These are phyloP conservation scores for Thermochaetoides thermophila DNA, from an alignment of 495 filamentous ascomycete species.

Conservation along the genomic window DNA sequence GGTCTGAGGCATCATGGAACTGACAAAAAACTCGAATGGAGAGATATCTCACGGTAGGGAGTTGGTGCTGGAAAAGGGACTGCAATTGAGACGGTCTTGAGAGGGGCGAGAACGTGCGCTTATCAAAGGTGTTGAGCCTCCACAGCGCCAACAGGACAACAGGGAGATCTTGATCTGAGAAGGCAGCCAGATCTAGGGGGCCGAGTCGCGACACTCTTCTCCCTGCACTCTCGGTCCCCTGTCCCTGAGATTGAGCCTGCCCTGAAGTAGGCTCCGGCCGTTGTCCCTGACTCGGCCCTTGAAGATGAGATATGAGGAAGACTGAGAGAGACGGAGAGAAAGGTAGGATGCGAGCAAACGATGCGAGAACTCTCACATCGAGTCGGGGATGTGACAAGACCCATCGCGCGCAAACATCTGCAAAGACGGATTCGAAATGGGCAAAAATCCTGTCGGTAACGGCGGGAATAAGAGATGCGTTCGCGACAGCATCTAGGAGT, in stretches of 20 bases:
- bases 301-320: conserved; percentile 26
- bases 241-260: no score
- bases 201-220: conserved; percentile 2
- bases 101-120: conserved; percentile 43
- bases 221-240: neutral
- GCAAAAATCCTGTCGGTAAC: conserved; percentile 54
- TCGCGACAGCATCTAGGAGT: conserved; percentile 56
- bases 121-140: conserved; percentile 62
- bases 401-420: conserved; percentile 72
- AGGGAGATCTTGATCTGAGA: conserved; percentile 17
- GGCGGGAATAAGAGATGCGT: conserved; percentile 47
- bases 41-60: conserved; percentile 55
- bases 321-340: conserved; percentile 57
- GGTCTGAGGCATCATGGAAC: conserved; percentile 68
- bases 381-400: conserved; percentile 26
- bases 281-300: conserved; percentile 1
- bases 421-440: conserved; percentile 53
- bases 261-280: neutral
- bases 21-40: conserved; percentile 65
- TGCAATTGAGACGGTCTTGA: conserved; percentile 53
- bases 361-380: conserved; percentile 44
- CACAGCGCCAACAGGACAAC: conserved; percentile 52
- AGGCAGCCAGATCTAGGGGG: conserved; percentile 10
- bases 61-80: conserved; percentile 46
- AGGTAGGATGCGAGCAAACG: conserved; percentile 66